A percentile compares a stretch with the other conserved stretches of the same genome.
Evolutionary conservation across 257 asterid genomes (phyloP).

Genomic region (Eucommia ulmoides): DNA sequence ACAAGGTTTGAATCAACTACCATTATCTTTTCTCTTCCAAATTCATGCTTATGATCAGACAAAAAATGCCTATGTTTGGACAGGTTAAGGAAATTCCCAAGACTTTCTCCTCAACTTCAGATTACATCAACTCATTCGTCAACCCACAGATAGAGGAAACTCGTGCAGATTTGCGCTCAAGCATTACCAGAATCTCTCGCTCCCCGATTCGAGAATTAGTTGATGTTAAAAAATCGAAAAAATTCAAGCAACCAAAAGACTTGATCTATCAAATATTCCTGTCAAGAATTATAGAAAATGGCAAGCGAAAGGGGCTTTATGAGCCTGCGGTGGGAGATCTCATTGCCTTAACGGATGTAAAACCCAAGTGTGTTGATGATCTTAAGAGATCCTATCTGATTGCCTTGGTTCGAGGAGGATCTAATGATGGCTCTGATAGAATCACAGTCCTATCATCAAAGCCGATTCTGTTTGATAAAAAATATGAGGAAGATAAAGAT

Average conservation of each 20-base stretch:
- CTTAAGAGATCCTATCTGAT: conserved; percentile 32
- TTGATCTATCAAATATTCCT: conserved; percentile 15
- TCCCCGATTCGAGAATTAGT: conserved; percentile 27
- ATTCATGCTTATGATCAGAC: too few species aligned
- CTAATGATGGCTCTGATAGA: conserved; percentile 2
- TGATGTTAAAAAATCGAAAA: conserved; percentile 3
- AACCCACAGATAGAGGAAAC: conserved; percentile 58
- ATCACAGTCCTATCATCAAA: conserved; percentile 27
- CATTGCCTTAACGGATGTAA: conserved; percentile 38
- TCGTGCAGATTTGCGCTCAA: conserved; percentile 54
- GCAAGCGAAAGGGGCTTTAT: conserved; percentile 15
- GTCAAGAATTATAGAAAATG: conserved; percentile 9
- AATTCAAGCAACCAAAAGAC: conserved; percentile 9
- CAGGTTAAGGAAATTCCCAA: conserved; percentile 39
- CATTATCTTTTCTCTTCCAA: too few species aligned
- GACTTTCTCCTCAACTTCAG: conserved; percentile 26
- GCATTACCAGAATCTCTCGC: conserved; percentile 19
- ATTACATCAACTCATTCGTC: conserved; percentile 39
- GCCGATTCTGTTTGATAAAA: conserved; percentile 11
- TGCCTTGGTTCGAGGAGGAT: conserved; percentile 23
- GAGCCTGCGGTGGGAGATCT: conserved; percentile 54
- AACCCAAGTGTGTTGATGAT: conserved; percentile 37
- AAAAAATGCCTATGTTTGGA: too few species aligned
- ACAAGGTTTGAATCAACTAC: too few species aligned
- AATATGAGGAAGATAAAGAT: conserved; percentile 28